A percentile compares a stretch with the other conserved stretches of the same genome.
Conservation (phyloP, 495 filamentous ascomycete genomes). For the Neurospora terricola region DNA sequence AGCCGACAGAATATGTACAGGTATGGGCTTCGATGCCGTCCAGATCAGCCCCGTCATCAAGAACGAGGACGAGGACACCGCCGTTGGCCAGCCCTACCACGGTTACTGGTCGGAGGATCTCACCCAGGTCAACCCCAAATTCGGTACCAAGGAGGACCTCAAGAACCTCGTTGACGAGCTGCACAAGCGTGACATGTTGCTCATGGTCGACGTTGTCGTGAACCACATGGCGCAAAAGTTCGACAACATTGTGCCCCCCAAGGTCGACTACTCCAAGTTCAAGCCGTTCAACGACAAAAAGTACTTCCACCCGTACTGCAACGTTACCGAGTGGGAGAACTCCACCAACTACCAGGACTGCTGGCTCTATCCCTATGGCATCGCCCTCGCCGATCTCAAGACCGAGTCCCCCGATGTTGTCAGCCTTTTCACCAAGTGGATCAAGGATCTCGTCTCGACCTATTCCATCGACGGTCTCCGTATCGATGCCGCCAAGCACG, state of each 20-base stretch:
- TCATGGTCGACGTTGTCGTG: constrained; percentile 73
- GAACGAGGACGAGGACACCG: constrained; percentile 43
- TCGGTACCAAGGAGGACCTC: constrained; percentile 56
- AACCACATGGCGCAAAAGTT: constrained; percentile 62
- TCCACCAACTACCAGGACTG: constrained; percentile 37
- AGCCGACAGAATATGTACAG: constrained; percentile 38
- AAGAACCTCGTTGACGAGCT: constrained; percentile 48
- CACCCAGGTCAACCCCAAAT: constrained; percentile 52
- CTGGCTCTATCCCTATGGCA: constrained; percentile 49
- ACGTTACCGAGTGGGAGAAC: constrained; percentile 52
- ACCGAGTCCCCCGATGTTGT: constrained; percentile 48
- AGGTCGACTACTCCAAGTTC: constrained; percentile 53
- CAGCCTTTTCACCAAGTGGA: constrained; percentile 52
- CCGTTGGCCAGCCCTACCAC: constrained; percentile 52
- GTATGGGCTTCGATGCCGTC: constrained; percentile 71
- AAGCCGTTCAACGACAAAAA: constrained; percentile 55
- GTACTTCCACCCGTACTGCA: constrained; percentile 63
- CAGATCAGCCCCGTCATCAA: constrained; percentile 72
- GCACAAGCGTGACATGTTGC: constrained; percentile 55
- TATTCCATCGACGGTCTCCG: constrained; percentile 76
- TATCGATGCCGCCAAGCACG: constrained; percentile 64
- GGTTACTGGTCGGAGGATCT: constrained; percentile 68
- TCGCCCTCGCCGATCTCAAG: constrained; percentile 59
- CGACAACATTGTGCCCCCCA: constrained; percentile 33
- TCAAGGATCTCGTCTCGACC: constrained; percentile 50